Conservation (phyloP, 1,139 yeast genomes). For the Sugiyamaella novakii region DNA sequence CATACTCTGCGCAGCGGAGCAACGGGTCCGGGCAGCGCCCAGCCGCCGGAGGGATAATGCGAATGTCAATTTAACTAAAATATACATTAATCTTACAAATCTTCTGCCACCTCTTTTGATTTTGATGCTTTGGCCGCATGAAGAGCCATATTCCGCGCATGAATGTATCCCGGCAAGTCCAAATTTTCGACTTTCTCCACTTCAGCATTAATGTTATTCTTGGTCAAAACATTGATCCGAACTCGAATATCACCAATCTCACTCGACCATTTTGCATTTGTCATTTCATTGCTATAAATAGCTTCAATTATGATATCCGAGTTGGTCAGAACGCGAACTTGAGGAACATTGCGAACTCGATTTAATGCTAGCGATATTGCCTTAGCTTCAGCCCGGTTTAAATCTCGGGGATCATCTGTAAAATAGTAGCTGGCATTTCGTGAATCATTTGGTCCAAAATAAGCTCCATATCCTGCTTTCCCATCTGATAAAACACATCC, state of each 20-base stretch:
- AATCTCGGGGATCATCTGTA: constrained; percentile 37
- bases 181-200: not conserved
- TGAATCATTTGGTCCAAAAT: constrained; percentile 57
- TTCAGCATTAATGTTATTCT: constrained; percentile 11
- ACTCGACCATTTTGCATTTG: constrained; percentile 11
- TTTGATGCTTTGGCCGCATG: constrained; percentile 13
- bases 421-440: constrained; percentile 59
- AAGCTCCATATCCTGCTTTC: constrained; percentile 75
- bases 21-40: constrained; percentile 13
- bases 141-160: constrained; percentile 10
- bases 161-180: constrained; percentile 2
- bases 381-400: constrained; percentile 12
- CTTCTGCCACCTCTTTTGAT: constrained; percentile 7
- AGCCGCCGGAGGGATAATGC: constrained; percentile 12
- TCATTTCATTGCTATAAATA: constrained; percentile 12
- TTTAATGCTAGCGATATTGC: constrained; percentile 14
- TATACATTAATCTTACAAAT: constrained; percentile 1
- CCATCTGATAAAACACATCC: constrained; percentile 63
- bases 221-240: constrained; percentile 10
- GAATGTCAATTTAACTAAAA: not conserved
- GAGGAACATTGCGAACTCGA: constrained; percentile 7
- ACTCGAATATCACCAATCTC: constrained; percentile 14
- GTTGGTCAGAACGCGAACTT: constrained; percentile 7
- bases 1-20: too few species aligned
- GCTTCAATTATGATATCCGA: constrained; percentile 15